Evolutionary conservation across 2,329 filamentous ascomycete species (phyloP).

Genomic region (Stagonosporopsis rhizophila): DNA sequence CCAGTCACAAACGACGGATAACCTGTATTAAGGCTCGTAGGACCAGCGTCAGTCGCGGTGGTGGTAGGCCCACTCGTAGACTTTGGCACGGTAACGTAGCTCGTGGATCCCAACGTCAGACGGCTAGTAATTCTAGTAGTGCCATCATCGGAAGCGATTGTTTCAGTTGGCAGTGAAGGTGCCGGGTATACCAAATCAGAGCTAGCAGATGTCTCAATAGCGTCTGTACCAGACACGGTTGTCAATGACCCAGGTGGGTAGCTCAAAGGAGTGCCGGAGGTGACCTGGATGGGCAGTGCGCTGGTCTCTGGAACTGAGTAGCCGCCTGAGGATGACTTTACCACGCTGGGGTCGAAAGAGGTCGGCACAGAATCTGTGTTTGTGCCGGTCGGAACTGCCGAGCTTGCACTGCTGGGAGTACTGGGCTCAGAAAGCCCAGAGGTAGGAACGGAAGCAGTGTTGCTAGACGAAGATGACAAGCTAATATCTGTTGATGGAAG

Average conservation of each 20-base stretch:
- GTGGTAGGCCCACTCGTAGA: slow-evolving; percentile 18
- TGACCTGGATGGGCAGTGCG: slow-evolving; percentile 6
- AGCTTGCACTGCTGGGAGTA: not conserved
- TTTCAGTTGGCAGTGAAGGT: slow-evolving; percentile 18
- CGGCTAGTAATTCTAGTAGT: slow-evolving; percentile 38
- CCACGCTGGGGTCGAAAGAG: not conserved
- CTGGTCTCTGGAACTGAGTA: slow-evolving; percentile 1
- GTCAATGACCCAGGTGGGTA: slow-evolving; percentile 6
- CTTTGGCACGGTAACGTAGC: slow-evolving; percentile 25
- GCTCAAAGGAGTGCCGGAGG: not conserved
- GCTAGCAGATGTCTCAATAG: slow-evolving; percentile 18
- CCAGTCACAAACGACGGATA: slow-evolving; percentile 35
- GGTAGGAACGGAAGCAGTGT: slow-evolving; percentile 8
- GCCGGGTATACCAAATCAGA: slow-evolving; percentile 19
- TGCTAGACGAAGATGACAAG: not conserved
- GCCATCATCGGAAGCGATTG: slow-evolving; percentile 25
- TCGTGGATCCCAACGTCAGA: slow-evolving; percentile 32
- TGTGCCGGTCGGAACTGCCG: slow-evolving; percentile 1
- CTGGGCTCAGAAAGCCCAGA: not conserved
- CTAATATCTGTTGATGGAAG: not conserved
- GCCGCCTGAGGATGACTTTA: not conserved
- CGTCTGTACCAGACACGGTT: slow-evolving; percentile 16
- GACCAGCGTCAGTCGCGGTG: slow-evolving; percentile 25
- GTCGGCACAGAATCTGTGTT: slow-evolving; percentile 13
- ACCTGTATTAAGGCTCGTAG: slow-evolving; percentile 30